Conservation (phyloP, 2,329 filamentous ascomycete species). For the Colletotrichum spinosum region DNA sequence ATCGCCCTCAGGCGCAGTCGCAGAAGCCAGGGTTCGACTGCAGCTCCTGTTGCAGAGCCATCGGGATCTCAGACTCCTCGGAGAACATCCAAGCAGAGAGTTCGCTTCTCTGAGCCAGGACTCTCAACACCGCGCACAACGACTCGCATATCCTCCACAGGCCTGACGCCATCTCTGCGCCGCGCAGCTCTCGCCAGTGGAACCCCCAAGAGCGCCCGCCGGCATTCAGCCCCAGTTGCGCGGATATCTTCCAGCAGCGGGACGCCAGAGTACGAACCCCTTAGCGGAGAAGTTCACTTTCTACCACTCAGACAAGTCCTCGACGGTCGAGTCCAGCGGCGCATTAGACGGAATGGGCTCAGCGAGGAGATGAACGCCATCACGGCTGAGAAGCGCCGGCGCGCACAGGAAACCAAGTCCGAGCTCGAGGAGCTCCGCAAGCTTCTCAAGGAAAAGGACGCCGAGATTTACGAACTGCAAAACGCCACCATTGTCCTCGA, state of each 20-base stretch:
- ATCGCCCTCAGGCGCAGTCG: constrained; percentile 67
- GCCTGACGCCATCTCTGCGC: constrained; percentile 69
- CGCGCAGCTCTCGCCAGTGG: constrained; percentile 57
- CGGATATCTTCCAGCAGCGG: constrained; percentile 38
- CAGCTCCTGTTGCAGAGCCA: neutral
- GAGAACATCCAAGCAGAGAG: constrained; percentile 55
- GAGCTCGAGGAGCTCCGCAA: constrained; percentile 62
- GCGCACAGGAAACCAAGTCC: constrained; percentile 51
- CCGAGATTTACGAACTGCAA: constrained; percentile 64
- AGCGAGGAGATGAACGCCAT: constrained; percentile 70
- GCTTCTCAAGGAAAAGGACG: constrained; percentile 62
- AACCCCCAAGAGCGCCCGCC: constrained; percentile 52
- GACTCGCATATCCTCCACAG: constrained; percentile 52
- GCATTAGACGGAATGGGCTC: constrained; percentile 66
- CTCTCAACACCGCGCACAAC: constrained; percentile 40
- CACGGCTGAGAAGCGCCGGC: constrained; percentile 57
- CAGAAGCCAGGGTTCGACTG: constrained; percentile 48
- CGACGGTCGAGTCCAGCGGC: constrained; percentile 67
- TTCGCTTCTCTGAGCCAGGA: constrained; percentile 71
- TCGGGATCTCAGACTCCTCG: constrained; percentile 38
- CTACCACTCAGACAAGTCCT: constrained; percentile 65
- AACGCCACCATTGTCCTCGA: constrained; percentile 63
- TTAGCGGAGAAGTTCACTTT: constrained; percentile 56
- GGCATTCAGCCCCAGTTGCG: constrained; percentile 56
- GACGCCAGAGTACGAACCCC: constrained; percentile 34